phyloP scores from a whole-genome alignment of 2,329 filamentous ascomycete genomes.

The Byssochlamys sp. region DNA sequence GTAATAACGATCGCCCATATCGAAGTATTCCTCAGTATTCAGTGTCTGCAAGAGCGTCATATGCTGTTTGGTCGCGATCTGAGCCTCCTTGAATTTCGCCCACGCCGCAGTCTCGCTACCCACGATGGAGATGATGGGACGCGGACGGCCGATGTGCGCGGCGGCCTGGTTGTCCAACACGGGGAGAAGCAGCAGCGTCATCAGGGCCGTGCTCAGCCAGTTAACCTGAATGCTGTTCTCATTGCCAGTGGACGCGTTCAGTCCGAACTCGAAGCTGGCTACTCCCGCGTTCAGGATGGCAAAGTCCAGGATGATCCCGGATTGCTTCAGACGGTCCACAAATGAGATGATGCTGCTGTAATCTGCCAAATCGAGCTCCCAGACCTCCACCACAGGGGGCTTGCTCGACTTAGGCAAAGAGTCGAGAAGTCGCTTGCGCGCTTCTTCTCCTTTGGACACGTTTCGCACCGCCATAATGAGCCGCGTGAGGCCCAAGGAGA shows the following conservation, averaged over 20 bases:
- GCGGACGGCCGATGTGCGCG: conserved; percentile 6
- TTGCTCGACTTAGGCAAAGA: conserved; percentile 15
- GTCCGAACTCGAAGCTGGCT: conserved; percentile 6
- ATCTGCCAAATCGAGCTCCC: conserved; percentile 35
- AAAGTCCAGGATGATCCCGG: conserved; percentile 20
- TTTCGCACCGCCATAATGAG: conserved; percentile 40
- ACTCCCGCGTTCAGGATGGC: conserved; percentile 32
- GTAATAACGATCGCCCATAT: conserved; percentile 8
- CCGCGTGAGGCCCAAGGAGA: conserved; percentile 28
- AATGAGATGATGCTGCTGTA: conserved; percentile 31
- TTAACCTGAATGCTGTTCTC: conserved; percentile 21
- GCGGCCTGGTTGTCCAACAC: conserved; percentile 5
- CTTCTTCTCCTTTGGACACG: conserved; percentile 35
- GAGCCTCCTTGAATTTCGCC: conserved; percentile 12
- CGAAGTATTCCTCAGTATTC: conserved; percentile 7
- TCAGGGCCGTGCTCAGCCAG: conserved; percentile 16
- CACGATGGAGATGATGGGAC: conserved; percentile 12
- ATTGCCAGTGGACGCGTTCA: conserved; percentile 8
- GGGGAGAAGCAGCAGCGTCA: conserved; percentile 14
- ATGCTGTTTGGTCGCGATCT: conserved; percentile 1
- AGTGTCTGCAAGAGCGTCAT: conserved; percentile 6
- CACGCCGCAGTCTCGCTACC: conserved; percentile 13
- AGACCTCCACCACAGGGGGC: conserved; percentile 33
- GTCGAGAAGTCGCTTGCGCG: conserved; percentile 31
- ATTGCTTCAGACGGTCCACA: conserved; percentile 19